A percentile compares a stretch with the other conserved stretches of the same genome.
Evolutionary conservation across 2,329 filamentous ascomycete genomes (phyloP).

Genomic region (Diaporthe sp.): DNA sequence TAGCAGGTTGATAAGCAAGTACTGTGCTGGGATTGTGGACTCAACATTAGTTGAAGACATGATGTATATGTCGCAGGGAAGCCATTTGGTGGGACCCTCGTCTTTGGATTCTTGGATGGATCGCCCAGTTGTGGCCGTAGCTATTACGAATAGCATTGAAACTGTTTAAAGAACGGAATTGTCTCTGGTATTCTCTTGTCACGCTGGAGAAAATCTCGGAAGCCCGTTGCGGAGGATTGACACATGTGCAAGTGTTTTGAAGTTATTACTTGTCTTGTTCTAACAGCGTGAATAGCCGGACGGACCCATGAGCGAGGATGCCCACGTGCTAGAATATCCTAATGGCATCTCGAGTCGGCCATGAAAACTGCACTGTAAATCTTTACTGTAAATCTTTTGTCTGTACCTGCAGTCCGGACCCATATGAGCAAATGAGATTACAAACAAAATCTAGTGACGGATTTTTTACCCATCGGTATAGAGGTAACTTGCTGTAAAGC

Average conservation of each 20-base stretch:
- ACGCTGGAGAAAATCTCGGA: neutral
- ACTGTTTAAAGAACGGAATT: too few species aligned
- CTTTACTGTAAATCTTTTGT: neutral
- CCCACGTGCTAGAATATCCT: neutral
- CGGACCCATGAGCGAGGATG: neutral
- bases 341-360: neutral
- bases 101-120: too few species aligned
- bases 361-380: neutral
- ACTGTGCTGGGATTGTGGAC: neutral
- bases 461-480: accelerated
- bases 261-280: neutral
- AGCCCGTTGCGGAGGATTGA: neutral
- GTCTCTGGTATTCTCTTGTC: neutral
- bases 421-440: neutral
- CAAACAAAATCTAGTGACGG: neutral
- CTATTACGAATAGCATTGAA: neutral
- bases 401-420: neutral
- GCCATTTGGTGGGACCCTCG: neutral
- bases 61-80: neutral
- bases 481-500: neutral
- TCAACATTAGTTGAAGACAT: neutral
- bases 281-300: neutral
- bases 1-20: too few species aligned
- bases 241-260: neutral
- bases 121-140: neutral